Evolutionary conservation across 73 alveolate genomes (phyloP), one percentile per base, ranked within the genome.

Genomic region (Paramecium bursaria): DNA sequence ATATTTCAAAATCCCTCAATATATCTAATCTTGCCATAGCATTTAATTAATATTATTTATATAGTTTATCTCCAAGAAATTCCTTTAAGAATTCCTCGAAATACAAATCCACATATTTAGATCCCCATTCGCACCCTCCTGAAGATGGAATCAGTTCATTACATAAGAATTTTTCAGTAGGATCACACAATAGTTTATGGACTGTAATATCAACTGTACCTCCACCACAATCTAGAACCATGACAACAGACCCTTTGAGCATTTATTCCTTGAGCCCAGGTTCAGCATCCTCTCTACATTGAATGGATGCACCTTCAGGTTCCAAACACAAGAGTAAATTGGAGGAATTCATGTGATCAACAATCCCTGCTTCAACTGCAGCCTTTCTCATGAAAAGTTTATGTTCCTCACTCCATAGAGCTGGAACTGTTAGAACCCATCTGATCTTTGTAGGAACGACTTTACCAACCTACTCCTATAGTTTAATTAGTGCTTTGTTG

Each of bases 91-190:
- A 96, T 54, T 95, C 94, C 51, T 96, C 99, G 82, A 96, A 96
- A 87, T 96, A 93, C 35, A 86, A 80, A 92, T 96, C 99, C 7
- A 96, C 99, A 91, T 93, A 96, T 79, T 96, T 96, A 10, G 98
- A 90, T 2, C 99, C 99, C 99, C 99, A 96, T 90, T 96, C 99
- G 74, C 99, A 96, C 3, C 99, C 99, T 4, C 99, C 99, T 26
- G 96, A 86, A 9, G 98, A 92, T 30, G 99, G 99, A 33, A 96
- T 86, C 6, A 94, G 90, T 67, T 96, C 99, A 85, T 96, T 97
- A 85, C 99, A 95, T 74, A 96, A 86, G 77, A 96, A 96, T 47
- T 87, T 94, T 73, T 96, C 99, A 82, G 86, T 91, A 4, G 98
- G 98, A 21, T 96, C 96, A 74, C 99, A 95, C 75, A 88, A 90